Evolutionary conservation across 257 asterid genomes (phyloP).

Genomic region (Datura wrightii): DNA sequence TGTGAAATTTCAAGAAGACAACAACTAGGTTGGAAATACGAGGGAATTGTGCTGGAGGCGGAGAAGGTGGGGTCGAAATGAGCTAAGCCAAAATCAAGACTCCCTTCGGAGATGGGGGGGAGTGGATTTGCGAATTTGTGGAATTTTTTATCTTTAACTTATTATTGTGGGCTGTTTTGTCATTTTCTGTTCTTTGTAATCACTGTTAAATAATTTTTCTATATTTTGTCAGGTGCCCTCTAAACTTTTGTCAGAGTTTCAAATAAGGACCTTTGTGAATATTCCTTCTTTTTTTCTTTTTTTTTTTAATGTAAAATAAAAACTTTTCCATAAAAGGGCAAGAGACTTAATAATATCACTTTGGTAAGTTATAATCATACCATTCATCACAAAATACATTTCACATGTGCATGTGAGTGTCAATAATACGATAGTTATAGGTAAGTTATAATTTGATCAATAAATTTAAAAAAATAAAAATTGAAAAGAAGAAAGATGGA

Average conservation of each 20-base stretch:
- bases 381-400: background rate
- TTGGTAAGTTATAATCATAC: background rate
- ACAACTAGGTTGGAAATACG: conserved; percentile 12
- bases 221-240: background rate
- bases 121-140: background rate
- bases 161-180: conserved; percentile 20
- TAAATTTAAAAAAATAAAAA: too few relatives aligned
- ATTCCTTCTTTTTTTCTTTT: background rate
- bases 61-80: conserved; percentile 4
- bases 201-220: conserved; percentile 12
- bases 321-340: background rate
- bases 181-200: conserved; percentile 4
- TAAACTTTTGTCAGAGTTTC: background rate
- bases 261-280: conserved; percentile 14
- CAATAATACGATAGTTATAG: too few relatives aligned
- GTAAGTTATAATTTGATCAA: too few relatives aligned
- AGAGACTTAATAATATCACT: too few relatives aligned
- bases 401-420: background rate
- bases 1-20: conserved; percentile 2
- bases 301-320: background rate
- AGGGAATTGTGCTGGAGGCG: conserved; percentile 2
- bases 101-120: background rate
- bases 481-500: too few relatives aligned
- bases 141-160: conserved; percentile 24
- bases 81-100: background rate